Base-by-base conservation (phyloP, 352 stramenopile species). In the Phytopythium boreale region DNA sequence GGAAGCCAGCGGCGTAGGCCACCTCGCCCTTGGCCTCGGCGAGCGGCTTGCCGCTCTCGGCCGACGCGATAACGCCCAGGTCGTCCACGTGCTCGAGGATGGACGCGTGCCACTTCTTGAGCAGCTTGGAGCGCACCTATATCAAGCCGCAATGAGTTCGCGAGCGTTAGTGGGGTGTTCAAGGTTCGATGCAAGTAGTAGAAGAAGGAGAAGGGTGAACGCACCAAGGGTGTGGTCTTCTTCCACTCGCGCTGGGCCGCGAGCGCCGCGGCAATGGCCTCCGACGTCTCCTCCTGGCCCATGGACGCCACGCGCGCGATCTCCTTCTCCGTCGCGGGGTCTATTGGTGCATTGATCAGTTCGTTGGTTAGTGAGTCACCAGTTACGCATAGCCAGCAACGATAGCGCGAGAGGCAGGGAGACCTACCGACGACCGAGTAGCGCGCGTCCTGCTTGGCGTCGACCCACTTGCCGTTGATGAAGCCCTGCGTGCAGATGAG, bases 11-110 rank as follows among this genome's bases (percentile, higher is more conserved):
- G 19, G 88, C 96, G 70, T 99, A 99, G 6, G 77, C 76, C 19
- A 99, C 84, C 77, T 99, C 97, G 19, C 91, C 94, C 58, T 87
- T 83, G 24, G 95, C 93, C 75, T 99, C 97, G 2, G 81, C 65
- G 20, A 99, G 72, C 12, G 97, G 96, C 74, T 99, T 99, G 56
- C 97, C 98, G 60, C 90, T 97, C 84, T 99, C 98, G 15, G 96
- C 71, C 26, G 97, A 98, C 70, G 98, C 97, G 55, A 99, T 97
- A n/a, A 84, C 59, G 31, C 83, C 90, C 36, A 98, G 75, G 57
- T 97, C 90, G 24, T 87, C 81, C 15, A 71, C 80, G 69, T 92
- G 82, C 39, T 77, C 69, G 29, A 77, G 64, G 53, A 96, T 89
- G n/a, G 85, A 73, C 1, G 74, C 82, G 64, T 89, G 61, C 85